A percentile compares a stretch with the other conserved stretches of the same genome.
Conservation (phyloP, 2,329 filamentous ascomycete species). For the Aspergillus ibericus region DNA sequence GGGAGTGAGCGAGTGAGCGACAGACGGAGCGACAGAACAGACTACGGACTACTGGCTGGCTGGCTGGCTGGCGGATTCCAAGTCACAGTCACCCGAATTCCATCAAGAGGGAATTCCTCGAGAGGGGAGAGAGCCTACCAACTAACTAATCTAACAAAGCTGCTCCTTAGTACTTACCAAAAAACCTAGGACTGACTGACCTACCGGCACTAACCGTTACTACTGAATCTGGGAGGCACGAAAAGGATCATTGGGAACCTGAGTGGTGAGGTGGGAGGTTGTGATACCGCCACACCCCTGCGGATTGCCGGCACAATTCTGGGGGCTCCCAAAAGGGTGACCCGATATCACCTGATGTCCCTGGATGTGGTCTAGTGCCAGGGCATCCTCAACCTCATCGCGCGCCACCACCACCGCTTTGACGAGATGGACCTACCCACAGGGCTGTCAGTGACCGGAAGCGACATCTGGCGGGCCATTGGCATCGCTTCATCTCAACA, state of each 20-base stretch:
- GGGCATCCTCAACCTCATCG: constrained; percentile 2
- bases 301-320: constrained; percentile 3
- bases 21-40: background rate
- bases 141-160: background rate
- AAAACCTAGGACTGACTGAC: background rate
- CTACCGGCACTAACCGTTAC: constrained; percentile 1
- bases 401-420: background rate
- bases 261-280: background rate
- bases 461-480: background rate
- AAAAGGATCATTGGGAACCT: background rate
- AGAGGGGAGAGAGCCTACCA: constrained; percentile 3
- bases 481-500: background rate
- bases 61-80: background rate
- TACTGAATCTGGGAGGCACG: background rate
- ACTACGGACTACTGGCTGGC: background rate
- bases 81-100: background rate
- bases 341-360: constrained; percentile 1
- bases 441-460: background rate
- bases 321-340: background rate
- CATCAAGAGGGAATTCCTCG: background rate
- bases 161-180: too few species aligned
- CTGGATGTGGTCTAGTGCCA: constrained; percentile 4
- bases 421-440: background rate
- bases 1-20: background rate
- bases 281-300: constrained; percentile 1